These are phyloP conservation scores for Gastroboletus turbinatus DNA, from an alignment of 1,284 basidiomycete genomes.

Conservation along the genomic window DNA sequence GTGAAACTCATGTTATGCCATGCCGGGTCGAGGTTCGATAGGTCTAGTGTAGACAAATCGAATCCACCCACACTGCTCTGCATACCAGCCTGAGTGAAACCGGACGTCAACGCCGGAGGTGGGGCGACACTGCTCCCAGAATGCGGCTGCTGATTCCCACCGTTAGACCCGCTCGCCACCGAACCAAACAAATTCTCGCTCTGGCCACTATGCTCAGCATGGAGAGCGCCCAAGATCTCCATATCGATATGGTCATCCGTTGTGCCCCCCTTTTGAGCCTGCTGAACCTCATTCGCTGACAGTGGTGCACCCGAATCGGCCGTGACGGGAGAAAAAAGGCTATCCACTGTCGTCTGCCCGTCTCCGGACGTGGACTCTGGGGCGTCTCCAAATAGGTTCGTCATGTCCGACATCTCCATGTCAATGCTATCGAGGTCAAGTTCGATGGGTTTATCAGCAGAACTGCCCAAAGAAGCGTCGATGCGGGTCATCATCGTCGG, in stretches of 20 bases:
- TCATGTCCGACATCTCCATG: slow-evolving; percentile 55
- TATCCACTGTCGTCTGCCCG: slow-evolving; percentile 35
- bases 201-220: slow-evolving; percentile 18
- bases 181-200: slow-evolving; percentile 24
- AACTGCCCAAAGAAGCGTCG: slow-evolving; percentile 49
- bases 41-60: slow-evolving; percentile 43
- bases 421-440: slow-evolving; percentile 70
- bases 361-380: slow-evolving; percentile 36
- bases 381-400: slow-evolving; percentile 52
- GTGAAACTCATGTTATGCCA: slow-evolving; percentile 36
- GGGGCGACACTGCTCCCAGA: slow-evolving; percentile 30
- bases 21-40: slow-evolving; percentile 40
- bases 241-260: slow-evolving; percentile 28
- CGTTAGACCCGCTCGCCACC: slow-evolving; percentile 13
- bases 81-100: slow-evolving; percentile 27
- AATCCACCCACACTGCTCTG: slow-evolving; percentile 30
- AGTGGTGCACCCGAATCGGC: slow-evolving; percentile 17
- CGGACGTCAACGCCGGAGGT: slow-evolving; percentile 41
- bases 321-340: slow-evolving; percentile 46
- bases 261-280: slow-evolving; percentile 10
- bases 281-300: slow-evolving; percentile 17
- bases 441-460: slow-evolving; percentile 78
- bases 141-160: slow-evolving; percentile 18
- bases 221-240: slow-evolving; percentile 30
- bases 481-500: slow-evolving; percentile 34